Base-by-base conservation (phyloP, 306 rosid genomes). In the Dryas alaskensis region DNA sequence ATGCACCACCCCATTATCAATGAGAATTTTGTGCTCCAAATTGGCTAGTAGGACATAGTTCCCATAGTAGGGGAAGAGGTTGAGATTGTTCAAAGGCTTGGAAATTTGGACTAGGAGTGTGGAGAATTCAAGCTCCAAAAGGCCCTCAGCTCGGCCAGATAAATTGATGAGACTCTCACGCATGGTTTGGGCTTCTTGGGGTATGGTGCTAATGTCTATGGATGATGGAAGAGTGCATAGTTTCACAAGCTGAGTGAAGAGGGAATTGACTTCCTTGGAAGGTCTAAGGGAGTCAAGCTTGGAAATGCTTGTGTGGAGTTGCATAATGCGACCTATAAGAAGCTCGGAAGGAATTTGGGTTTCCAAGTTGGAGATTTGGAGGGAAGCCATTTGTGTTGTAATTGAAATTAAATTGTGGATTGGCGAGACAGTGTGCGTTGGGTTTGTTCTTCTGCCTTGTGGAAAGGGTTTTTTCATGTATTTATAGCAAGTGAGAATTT, bases 111-210 rank as follows among this genome's bases (percentile, higher is more conserved):
- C 63, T n/a, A 89, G 76, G 75, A 88, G 81, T 10, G 86, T 76
- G 51, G 96, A 70, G 82, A 89, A 92, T 58, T 92, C 92, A 3
- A 88, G 79, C 86, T 89, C 97, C n/a, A 86, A 53, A n/a, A 86
- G 84, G 40, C 87, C 92, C 68, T 92, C 97, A 7, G 93, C 93
- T 31, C 14, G 60, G 69, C 97, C 90, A 19, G 78, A 51, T 0
- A 89, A 81, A 65, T 11, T 22, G 7, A 89, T 92, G 74, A 92
- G 97, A 42, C 85, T 85, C 70, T 85, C 80, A 3, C 92, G 84
- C 67, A 88, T 86, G 22, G 1, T 17, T 62, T 84, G 76, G 8
- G 79, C 76, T 2, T 89, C 87, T 69, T 82, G 77, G 7, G 96
- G 78, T 46, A 92, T 70, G 73, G 75, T 52, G 11, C 50, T 66